Evolutionary conservation across 371 early-diverging fungal species (phyloP).

Genomic region (Circinella minor): DNA sequence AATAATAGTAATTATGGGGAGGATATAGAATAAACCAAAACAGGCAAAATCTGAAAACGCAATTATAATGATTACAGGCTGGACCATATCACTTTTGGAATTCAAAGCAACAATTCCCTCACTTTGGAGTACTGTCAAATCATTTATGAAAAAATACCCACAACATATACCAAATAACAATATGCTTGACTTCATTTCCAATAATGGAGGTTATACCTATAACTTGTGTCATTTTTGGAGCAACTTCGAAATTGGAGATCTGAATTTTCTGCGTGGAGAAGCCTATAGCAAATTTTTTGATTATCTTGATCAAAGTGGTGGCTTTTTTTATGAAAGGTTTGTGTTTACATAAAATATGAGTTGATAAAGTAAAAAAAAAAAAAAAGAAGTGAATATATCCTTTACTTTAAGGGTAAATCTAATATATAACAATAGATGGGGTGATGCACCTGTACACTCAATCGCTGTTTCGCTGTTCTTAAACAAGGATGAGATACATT

Average conservation of each 20-base stretch:
- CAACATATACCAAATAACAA: constrained; percentile 35
- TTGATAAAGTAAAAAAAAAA: constrained; percentile 60
- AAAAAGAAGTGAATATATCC: constrained; percentile 37
- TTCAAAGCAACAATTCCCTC: constrained; percentile 81
- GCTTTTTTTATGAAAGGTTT: constrained; percentile 91
- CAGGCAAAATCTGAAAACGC: not conserved
- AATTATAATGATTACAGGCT: constrained; percentile 32
- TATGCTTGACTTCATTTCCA: constrained; percentile 39
- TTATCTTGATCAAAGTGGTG: constrained; percentile 83
- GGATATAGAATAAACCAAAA: no score
- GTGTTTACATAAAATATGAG: constrained; percentile 61
- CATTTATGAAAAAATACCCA: constrained; percentile 61
- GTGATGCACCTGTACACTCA: constrained; percentile 97
- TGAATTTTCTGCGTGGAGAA: constrained; percentile 78
- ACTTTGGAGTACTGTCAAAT: constrained; percentile 70
- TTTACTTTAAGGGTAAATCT: constrained; percentile 16
- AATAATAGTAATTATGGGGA: no score
- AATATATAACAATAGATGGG: constrained; percentile 69
- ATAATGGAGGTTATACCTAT: constrained; percentile 46
- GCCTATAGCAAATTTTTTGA: constrained; percentile 81
- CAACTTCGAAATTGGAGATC: constrained; percentile 94
- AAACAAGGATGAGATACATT: constrained; percentile 84
- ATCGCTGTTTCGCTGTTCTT: constrained; percentile 88
- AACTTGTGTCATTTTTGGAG: constrained; percentile 96
- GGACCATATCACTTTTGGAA: constrained; percentile 83